These are phyloP conservation scores for Corymbia maculata DNA, from an alignment of 345 rosid species.

Conservation along the genomic window DNA sequence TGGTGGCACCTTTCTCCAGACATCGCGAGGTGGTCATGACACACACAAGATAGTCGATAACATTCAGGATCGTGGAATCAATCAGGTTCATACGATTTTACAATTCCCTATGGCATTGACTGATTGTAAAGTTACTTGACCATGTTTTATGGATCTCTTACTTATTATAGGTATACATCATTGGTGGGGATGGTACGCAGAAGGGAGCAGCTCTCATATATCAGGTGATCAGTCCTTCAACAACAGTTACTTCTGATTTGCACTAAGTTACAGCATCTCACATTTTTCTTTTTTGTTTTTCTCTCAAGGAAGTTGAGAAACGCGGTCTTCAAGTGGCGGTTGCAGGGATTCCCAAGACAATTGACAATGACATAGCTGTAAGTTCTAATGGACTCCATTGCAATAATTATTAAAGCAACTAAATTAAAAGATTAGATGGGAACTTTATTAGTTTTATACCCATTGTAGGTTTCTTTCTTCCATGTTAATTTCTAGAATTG, in stretches of 20 bases:
- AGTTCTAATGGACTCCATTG: conserved; percentile 8
- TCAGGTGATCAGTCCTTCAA: conserved; percentile 32
- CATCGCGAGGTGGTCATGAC: conserved; percentile 94
- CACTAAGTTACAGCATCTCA: background rate
- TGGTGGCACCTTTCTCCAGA: conserved; percentile 78
- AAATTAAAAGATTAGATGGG: background rate
- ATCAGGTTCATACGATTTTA: conserved; percentile 46
- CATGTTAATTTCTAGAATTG: background rate
- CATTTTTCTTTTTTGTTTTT: background rate
- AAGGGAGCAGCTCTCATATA: conserved; percentile 75
- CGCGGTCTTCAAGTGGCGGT: conserved; percentile 82
- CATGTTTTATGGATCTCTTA: background rate
- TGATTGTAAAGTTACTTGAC: background rate
- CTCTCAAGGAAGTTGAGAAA: conserved; percentile 74
- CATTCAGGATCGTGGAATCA: conserved; percentile 86
- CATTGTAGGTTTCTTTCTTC: background rate
- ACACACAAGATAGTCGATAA: conserved; percentile 85
- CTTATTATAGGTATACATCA: conserved; percentile 64
- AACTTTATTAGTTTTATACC: background rate
- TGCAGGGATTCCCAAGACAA: conserved; percentile 88
- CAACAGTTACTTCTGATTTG: background rate
- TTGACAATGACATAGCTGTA: conserved; percentile 88
- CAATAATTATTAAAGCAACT: background rate
- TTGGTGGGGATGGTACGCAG: conserved; percentile 96
- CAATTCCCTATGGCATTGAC: background rate